phyloP scores from a whole-genome alignment of 176 grass and related monocot species.

The Alloteropsis semialata region DNA sequence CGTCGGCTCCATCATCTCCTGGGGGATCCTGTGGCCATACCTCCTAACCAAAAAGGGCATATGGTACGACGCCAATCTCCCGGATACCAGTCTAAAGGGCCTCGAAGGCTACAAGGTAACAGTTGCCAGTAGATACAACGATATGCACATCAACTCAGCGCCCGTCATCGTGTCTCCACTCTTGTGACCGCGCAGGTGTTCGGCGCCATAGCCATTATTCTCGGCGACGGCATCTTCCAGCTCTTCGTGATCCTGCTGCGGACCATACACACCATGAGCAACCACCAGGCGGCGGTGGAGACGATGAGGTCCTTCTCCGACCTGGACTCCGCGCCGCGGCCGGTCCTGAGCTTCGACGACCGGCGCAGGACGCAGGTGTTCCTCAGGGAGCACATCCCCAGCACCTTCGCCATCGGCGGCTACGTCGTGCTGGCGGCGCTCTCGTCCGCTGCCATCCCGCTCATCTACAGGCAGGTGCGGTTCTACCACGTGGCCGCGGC shows the following conservation, averaged over 20 bases:
- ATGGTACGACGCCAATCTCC: conserved; percentile 61
- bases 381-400: conserved; percentile 64
- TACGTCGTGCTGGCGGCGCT: conserved; percentile 44
- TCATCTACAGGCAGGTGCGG: conserved; percentile 48
- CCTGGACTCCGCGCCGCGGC: conserved; percentile 19
- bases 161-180: not conserved
- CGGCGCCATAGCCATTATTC: conserved; percentile 55
- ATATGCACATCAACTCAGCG: not conserved
- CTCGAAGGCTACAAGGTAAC: conserved; percentile 68
- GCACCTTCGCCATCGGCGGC: conserved; percentile 46
- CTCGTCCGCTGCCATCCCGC: conserved; percentile 49
- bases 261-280: conserved; percentile 48
- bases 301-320: conserved; percentile 45
- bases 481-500: conserved; percentile 64
- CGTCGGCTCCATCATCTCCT: conserved; percentile 61
- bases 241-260: conserved; percentile 48
- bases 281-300: conserved; percentile 34
- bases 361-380: conserved; percentile 46
- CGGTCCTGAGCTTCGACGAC: conserved; percentile 63
- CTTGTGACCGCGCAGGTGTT: conserved; percentile 37
- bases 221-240: conserved; percentile 71
- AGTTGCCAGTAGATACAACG: not conserved
- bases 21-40: conserved; percentile 72
- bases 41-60: conserved; percentile 48
- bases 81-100: conserved; percentile 49